Evolutionary conservation across 192 early-diverging fungal genomes (phyloP).

Genomic region (Phycomyces blakesleeanus): DNA sequence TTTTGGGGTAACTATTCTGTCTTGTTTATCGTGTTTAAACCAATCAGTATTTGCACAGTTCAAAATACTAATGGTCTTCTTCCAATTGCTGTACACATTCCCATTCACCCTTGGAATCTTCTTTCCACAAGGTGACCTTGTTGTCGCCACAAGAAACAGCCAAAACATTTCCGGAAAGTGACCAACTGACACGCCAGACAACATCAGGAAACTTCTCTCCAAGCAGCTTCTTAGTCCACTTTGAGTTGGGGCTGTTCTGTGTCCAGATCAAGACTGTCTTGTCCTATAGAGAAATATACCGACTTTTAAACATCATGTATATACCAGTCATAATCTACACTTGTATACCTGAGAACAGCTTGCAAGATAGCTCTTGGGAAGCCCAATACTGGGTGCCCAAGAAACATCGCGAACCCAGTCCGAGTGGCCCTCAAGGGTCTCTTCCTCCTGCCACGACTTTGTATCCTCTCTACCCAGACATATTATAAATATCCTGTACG

Average conservation of each 20-base stretch:
- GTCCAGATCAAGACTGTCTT: constrained; percentile 96
- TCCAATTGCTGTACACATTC: constrained; percentile 77
- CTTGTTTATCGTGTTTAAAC: too few relatives aligned
- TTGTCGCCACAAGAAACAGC: constrained; percentile 97
- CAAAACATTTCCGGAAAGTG: constrained; percentile 87
- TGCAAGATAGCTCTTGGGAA: constrained; percentile 85
- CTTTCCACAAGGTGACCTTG: constrained; percentile 95
- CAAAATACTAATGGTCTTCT: constrained; percentile 40
- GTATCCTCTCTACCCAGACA: constrained; percentile 60
- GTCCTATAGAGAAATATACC: constrained; percentile 67
- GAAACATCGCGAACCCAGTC: constrained; percentile 99
- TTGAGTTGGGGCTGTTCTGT: constrained; percentile 62
- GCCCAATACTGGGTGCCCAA: constrained; percentile 93
- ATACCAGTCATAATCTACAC: background rate
- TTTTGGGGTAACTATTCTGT: too few relatives aligned
- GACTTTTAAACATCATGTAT: background rate
- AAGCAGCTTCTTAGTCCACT: constrained; percentile 76
- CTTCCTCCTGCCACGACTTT: constrained; percentile 77
- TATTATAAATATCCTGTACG: background rate
- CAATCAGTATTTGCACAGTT: too few relatives aligned
- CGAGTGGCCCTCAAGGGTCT: constrained; percentile 80
- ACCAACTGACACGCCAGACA: constrained; percentile 99
- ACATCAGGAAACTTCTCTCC: constrained; percentile 88
- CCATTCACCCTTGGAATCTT: constrained; percentile 89
- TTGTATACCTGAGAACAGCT: constrained; percentile 79